Evolutionary conservation across 257 asterid species (phyloP), one percentile per base, ranked within the genome.

Genomic region (Lantana camara): DNA sequence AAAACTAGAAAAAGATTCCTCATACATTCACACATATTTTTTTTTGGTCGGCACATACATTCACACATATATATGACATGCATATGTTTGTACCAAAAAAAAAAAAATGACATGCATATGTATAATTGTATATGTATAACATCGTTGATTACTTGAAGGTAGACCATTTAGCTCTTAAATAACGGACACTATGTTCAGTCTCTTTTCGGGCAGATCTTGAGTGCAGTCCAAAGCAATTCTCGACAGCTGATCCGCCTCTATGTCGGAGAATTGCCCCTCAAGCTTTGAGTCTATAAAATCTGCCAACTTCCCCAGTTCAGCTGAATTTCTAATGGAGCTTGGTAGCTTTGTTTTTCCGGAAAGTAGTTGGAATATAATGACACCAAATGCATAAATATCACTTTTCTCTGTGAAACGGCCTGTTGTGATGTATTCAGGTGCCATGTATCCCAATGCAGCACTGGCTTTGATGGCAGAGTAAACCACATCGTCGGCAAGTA

Each of bases 331-430:
- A 8, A 77, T 70, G 1, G 89, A 63, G 30, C 70, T 48, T 5
- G 89, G 70, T 27, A 88, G 89, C 54, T 67, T 76, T 24, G 75
- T 73, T 65, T 76, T 82, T 23, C 99, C 98, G 0, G 91, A 83
- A 11, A 94, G 82, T 13, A 94, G 63, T 67, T 94, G 99, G 50
- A 94, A 86, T 44, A 94, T 84, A 72, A 94, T 88, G 21, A 94
- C 95, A 16, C 99, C 99, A 34, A 75, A 94, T 8, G 99, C 99
- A 37, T 90, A 94, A 13, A 94, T 91, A n/a, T 90, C 98, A 16
- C 97, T 94, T 80, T 86, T 94, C 77, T 88, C 96, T 0, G 99
- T 94, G 73, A 94, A 94, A 2, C 95, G 91, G 14, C 99, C 99
- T 0, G 99, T 88, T 27, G 96, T 88, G 17, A 90, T 75, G 70